Conservation (phyloP, 345 rosid genomes). For the Euclidium syriacum region DNA sequence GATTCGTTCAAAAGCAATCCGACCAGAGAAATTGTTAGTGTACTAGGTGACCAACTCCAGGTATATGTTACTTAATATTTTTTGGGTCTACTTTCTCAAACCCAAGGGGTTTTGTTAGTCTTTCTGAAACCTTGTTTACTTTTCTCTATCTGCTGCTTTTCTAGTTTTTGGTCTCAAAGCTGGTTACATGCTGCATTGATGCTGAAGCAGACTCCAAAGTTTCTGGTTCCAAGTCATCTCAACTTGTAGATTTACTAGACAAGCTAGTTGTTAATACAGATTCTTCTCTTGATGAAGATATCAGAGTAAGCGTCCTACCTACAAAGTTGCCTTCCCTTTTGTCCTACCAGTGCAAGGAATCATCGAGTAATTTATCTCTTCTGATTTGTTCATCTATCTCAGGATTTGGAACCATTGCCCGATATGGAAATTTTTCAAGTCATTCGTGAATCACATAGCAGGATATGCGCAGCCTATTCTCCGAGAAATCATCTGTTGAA, state of each 20-base stretch:
- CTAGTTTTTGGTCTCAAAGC: conserved; percentile 88
- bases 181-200: conserved; percentile 71
- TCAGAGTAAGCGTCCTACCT: conserved; percentile 49
- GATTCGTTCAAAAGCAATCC: conserved; percentile 49
- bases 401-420: conserved; percentile 92
- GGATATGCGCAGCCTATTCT: conserved; percentile 54
- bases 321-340: conserved; percentile 8
- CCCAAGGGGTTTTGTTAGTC: background rate
- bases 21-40: conserved; percentile 54
- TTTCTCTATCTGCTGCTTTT: conserved; percentile 10
- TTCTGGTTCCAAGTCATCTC: conserved; percentile 49
- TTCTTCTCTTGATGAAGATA: conserved; percentile 61
- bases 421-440: conserved; percentile 51
- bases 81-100: background rate
- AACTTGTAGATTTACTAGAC: conserved; percentile 53
- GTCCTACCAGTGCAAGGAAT: conserved; percentile 7
- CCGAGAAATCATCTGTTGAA: conserved; percentile 79
- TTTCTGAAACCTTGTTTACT: background rate
- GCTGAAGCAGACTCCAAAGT: conserved; percentile 39
- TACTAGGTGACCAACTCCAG: conserved; percentile 93
- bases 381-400: conserved; percentile 13
- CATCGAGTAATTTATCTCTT: background rate
- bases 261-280: conserved; percentile 58
- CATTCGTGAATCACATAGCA: conserved; percentile 57
- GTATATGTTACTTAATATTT: conserved; percentile 29